phyloP scores from a whole-genome alignment of 805 yeast species.

The Saccharomyces cerevisiae region DNA sequence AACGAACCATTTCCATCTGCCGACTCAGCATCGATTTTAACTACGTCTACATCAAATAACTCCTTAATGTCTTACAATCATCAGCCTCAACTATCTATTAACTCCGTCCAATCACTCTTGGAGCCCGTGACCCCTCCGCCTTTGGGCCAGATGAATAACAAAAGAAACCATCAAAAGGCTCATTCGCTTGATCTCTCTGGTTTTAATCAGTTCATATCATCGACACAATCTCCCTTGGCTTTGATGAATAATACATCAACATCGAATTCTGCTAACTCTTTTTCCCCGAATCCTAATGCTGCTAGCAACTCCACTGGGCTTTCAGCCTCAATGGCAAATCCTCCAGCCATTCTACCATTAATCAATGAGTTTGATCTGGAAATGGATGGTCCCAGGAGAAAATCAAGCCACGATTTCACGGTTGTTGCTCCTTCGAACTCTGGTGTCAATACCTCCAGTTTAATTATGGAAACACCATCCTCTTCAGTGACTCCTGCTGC shows the following conservation, averaged over 20 bases:
- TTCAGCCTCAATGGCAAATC: slow-evolving; percentile 18
- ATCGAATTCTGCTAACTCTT: neutral
- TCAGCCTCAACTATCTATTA: slow-evolving; percentile 27
- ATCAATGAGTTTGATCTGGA: slow-evolving; percentile 30
- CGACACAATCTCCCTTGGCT: slow-evolving; percentile 3
- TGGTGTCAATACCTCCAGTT: neutral
- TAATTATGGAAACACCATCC: neutral
- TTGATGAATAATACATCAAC: slow-evolving; percentile 8
- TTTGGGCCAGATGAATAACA: slow-evolving; percentile 10
- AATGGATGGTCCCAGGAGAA: slow-evolving; percentile 4
- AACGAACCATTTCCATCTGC: neutral
- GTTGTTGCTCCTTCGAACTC: neutral
- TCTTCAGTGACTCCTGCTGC: neutral
- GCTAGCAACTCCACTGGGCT: neutral
- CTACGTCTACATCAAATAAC: neutral
- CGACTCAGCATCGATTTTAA: neutral
- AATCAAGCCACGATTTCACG: neutral
- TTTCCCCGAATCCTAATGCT: neutral
- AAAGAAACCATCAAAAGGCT: slow-evolving; percentile 24
- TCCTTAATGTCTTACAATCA: slow-evolving; percentile 15
- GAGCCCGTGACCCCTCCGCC: slow-evolving; percentile 22
- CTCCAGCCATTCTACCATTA: slow-evolving; percentile 24
- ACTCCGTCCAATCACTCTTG: slow-evolving; percentile 17
- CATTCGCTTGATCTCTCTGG: slow-evolving; percentile 27
- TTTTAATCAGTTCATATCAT: slow-evolving; percentile 23